Conservation (phyloP, 139 green algal genomes). For the Nannochloris sp. region DNA sequence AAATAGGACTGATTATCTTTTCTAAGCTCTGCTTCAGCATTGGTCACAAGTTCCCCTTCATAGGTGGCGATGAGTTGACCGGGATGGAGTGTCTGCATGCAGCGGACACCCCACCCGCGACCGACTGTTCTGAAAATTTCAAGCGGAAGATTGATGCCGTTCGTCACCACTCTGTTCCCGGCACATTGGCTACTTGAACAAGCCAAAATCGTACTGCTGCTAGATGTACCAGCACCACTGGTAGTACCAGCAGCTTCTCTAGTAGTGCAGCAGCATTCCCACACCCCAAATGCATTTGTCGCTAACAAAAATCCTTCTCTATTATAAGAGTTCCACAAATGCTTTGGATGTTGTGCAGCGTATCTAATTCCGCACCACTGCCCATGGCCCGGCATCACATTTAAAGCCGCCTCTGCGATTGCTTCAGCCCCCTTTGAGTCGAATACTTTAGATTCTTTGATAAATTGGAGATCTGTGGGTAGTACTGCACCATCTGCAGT, state of each 20-base stretch:
- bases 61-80: slow-evolving; percentile 53
- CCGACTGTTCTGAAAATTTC: slow-evolving; percentile 58
- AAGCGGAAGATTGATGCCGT: slow-evolving; percentile 43
- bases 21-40: slow-evolving; percentile 30
- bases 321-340: neutral
- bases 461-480: slow-evolving; percentile 24
- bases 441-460: slow-evolving; percentile 3
- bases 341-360: neutral
- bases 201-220: neutral
- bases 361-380: neutral
- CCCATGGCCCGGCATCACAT: neutral
- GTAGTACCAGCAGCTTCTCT: neutral
- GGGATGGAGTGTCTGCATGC: slow-evolving; percentile 20
- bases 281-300: slow-evolving; percentile 25
- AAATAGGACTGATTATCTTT: slow-evolving; percentile 36
- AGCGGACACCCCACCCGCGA: slow-evolving; percentile 60
- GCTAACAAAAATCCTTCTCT: slow-evolving; percentile 2
- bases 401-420: neutral
- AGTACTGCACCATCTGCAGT: slow-evolving; percentile 13
- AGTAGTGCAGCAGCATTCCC: slow-evolving; percentile 16
- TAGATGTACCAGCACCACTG: neutral
- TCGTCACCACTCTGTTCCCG: slow-evolving; percentile 30
- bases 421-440: neutral
- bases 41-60: slow-evolving; percentile 41
- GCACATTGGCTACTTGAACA: too few species aligned